Conservation (phyloP, 2,329 filamentous ascomycete genomes). For the Chaetoscypha palmicola region DNA sequence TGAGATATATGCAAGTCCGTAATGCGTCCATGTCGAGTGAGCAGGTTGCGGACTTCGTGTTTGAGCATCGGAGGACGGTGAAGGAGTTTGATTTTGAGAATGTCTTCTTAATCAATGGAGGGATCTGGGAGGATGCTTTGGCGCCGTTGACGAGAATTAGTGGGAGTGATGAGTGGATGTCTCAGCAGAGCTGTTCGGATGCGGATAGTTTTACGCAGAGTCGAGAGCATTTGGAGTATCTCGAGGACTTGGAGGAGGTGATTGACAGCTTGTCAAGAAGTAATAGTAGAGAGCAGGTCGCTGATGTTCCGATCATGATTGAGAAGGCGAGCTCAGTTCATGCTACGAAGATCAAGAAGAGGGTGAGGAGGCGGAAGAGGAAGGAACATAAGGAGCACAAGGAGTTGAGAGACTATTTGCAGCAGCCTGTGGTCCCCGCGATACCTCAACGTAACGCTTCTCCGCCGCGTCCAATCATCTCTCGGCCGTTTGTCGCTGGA, state of each 20-base stretch:
- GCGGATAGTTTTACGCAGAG: slow-evolving; percentile 21
- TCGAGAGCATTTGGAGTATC: slow-evolving; percentile 19
- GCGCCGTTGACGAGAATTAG: slow-evolving; percentile 52
- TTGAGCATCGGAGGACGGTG: slow-evolving; percentile 58
- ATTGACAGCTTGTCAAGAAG: slow-evolving; percentile 16
- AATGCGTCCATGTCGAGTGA: slow-evolving; percentile 65
- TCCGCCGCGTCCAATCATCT: not conserved
- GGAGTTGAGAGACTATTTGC: slow-evolving; percentile 13
- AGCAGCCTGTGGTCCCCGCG: not conserved
- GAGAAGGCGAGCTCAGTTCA: slow-evolving; percentile 22
- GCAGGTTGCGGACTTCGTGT: slow-evolving; percentile 65
- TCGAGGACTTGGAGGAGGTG: slow-evolving; percentile 22
- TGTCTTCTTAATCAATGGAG: slow-evolving; percentile 58
- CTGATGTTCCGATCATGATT: slow-evolving; percentile 1
- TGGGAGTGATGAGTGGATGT: slow-evolving; percentile 33
- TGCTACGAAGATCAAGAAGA: slow-evolving; percentile 44
- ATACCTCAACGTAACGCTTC: not conserved
- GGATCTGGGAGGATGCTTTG: slow-evolving; percentile 78
- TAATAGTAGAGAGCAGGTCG: slow-evolving; percentile 2
- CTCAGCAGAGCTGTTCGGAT: slow-evolving; percentile 32
- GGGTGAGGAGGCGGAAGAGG: slow-evolving; percentile 30
- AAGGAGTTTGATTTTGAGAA: slow-evolving; percentile 76
- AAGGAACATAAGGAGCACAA: slow-evolving; percentile 33
- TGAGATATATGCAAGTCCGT: slow-evolving; percentile 62
- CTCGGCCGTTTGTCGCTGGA: slow-evolving; percentile 15